Conservation (phyloP, 352 stramenopile genomes). For the Phytophthora sp. region DNA sequence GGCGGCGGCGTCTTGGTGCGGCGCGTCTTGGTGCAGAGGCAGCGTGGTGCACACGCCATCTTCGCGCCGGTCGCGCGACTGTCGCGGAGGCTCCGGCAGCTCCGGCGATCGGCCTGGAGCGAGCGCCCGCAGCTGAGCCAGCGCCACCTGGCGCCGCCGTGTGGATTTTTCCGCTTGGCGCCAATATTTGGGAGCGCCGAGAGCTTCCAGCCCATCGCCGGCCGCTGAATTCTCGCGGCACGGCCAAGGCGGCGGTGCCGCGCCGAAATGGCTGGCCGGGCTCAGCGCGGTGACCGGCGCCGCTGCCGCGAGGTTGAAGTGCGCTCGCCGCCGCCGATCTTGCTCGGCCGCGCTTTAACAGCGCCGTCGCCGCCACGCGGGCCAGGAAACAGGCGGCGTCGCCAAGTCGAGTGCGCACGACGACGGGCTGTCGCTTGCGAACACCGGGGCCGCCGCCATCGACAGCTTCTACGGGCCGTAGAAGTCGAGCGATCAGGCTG, state of each 20-base stretch:
- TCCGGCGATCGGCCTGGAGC: background rate
- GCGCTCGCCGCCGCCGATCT: constrained; percentile 1
- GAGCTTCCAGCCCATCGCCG: constrained; percentile 7
- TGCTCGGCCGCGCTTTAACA: constrained; percentile 13
- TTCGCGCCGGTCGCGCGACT: background rate
- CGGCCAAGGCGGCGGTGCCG: background rate
- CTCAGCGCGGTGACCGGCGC: constrained; percentile 6
- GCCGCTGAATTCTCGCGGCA: constrained; percentile 4
- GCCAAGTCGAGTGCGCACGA: constrained; percentile 17
- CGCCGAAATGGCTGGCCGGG: constrained; percentile 24
- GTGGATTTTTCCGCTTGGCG: constrained; percentile 32
- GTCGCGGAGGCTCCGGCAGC: background rate
- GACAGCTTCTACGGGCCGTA: background rate
- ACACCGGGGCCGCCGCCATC: background rate
- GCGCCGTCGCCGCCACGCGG: constrained; percentile 6
- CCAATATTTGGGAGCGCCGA: constrained; percentile 14
- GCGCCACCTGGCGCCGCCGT: too few species aligned
- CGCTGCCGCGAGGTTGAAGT: constrained; percentile 14
- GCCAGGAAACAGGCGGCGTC: constrained; percentile 15
- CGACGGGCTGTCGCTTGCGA: constrained; percentile 20
- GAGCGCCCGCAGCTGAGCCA: constrained; percentile 3
- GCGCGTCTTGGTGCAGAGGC: background rate
- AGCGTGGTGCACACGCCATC: background rate
- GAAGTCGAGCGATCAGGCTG: background rate
- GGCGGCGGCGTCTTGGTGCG: constrained; percentile 9